Evolutionary conservation across 805 yeast species (phyloP).

Genomic region (Monosporozyma aerobia): DNA sequence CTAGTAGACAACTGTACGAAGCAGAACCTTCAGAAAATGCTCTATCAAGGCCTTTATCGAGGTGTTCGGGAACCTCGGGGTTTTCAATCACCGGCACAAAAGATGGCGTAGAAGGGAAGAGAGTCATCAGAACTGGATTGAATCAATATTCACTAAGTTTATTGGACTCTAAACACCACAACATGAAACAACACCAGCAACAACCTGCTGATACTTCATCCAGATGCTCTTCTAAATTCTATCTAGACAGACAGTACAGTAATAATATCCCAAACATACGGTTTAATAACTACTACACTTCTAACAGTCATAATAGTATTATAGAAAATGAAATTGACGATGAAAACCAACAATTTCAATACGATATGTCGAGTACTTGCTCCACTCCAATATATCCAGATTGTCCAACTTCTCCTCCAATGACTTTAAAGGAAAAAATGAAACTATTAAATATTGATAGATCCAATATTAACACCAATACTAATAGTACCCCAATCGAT

Average conservation of each 20-base stretch:
- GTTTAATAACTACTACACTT: not conserved
- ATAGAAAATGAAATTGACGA: not conserved
- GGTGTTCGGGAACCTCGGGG: conserved; percentile 56
- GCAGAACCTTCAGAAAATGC: conserved; percentile 16
- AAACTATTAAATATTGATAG: conserved; percentile 31
- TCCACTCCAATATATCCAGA: conserved; percentile 12
- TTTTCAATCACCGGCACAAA: conserved; percentile 67
- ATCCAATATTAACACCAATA: not conserved
- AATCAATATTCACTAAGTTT: conserved; percentile 32
- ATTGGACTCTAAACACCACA: conserved; percentile 29
- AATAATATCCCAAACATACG: not conserved
- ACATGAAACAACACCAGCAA: not conserved
- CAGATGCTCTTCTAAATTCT: not conserved
- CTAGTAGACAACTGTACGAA: conserved; percentile 17
- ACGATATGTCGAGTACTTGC: not conserved
- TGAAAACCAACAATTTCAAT: not conserved
- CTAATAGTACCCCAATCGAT: not conserved
- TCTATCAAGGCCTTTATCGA: conserved; percentile 49
- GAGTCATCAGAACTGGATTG: conserved; percentile 38
- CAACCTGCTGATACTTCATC: not conserved
- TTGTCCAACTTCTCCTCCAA: conserved; percentile 31
- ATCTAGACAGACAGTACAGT: not conserved
- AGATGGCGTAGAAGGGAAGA: conserved; percentile 62
- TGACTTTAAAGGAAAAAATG: conserved; percentile 39
- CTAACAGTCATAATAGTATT: not conserved